Base-by-base conservation (phyloP, 2,329 filamentous ascomycete species). In the Samsoniella hepiali region DNA sequence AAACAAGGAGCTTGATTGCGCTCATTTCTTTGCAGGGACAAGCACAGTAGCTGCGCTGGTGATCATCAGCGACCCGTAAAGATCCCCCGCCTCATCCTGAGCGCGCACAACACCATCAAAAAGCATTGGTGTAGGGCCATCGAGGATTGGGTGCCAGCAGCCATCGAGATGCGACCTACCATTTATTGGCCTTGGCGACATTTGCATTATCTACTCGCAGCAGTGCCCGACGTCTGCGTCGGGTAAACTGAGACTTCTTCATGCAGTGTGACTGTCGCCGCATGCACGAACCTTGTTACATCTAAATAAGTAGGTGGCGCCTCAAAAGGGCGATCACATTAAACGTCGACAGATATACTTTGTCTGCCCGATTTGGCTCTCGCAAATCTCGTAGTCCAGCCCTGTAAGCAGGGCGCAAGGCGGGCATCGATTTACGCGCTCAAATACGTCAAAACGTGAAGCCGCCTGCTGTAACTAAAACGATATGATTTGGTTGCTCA, bases 271-370 rank as follows among this genome's bases (percentile, higher is more conserved):
- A 38, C 44, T 34, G 31, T 17, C 27, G 45, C 36, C 17, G 27
- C 58, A 32, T 60, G 47, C 58, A 53, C 5, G 29, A 42, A 27
- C 36, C 47, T 53, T 32, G 58, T 60, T 60, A 60, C 58, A 60
- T 60, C 47, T 47, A 38, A 8, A 8, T 27, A 5, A 50, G 34
- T 29, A 17, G 34, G 45, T 51, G 45, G 34, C 34, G 47, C 32
- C 29, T n/a, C 15, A 45, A 29, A 50, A 17, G 55, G 8, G 8
- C 31, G 32, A n/a, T 55, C 29, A 44, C 17, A 38, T 34, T 36
- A 17, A 49, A 15, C 22, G 32, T 38, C 29, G 17, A 27, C 40
- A 8, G 27, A 22, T 45, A 45, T 57, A 34, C 40, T 45, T 31
- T 34, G 10, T 5, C 15, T 32, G 29, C 40, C 55, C 55, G 38